These are phyloP conservation scores for Penicillium daleae DNA, from an alignment of 495 filamentous ascomycete species.

Conservation along the genomic window DNA sequence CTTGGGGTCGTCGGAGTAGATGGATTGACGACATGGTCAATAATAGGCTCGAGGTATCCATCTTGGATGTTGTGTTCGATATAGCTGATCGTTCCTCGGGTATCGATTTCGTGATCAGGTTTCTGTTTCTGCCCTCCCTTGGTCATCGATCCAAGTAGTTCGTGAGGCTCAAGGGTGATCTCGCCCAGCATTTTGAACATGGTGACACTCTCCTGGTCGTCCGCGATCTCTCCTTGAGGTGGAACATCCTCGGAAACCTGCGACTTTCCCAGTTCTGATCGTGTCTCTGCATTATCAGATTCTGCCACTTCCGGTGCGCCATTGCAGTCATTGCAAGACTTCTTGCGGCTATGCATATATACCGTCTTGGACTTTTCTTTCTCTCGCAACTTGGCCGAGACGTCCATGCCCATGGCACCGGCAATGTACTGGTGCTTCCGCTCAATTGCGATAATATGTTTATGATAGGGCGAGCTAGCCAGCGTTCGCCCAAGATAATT, in stretches of 20 bases:
- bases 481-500: conserved; percentile 91
- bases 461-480: conserved; percentile 81
- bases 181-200: conserved; percentile 45
- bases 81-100: conserved; percentile 50
- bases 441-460: conserved; percentile 88
- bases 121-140: conserved; percentile 26
- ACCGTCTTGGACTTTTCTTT: conserved; percentile 58
- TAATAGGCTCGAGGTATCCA: conserved; percentile 76
- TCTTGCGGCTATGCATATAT: conserved; percentile 72
- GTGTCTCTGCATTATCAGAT: conserved; percentile 32
- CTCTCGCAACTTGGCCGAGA: conserved; percentile 69
- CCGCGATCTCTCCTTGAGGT: conserved; percentile 34
- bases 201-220: conserved; percentile 36
- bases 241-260: conserved; percentile 30
- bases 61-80: conserved; percentile 57
- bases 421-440: conserved; percentile 81
- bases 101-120: conserved; percentile 30
- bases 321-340: conserved; percentile 54
- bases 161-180: conserved; percentile 40
- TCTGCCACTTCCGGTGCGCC: conserved; percentile 31
- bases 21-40: conserved; percentile 62
- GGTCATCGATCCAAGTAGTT: conserved; percentile 25
- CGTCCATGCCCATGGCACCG: conserved; percentile 81
- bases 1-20: conserved; percentile 6
- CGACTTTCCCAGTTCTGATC: neutral